Conservation (phyloP, 2,329 filamentous ascomycete species). For the Aspergillus tanneri region DNA sequence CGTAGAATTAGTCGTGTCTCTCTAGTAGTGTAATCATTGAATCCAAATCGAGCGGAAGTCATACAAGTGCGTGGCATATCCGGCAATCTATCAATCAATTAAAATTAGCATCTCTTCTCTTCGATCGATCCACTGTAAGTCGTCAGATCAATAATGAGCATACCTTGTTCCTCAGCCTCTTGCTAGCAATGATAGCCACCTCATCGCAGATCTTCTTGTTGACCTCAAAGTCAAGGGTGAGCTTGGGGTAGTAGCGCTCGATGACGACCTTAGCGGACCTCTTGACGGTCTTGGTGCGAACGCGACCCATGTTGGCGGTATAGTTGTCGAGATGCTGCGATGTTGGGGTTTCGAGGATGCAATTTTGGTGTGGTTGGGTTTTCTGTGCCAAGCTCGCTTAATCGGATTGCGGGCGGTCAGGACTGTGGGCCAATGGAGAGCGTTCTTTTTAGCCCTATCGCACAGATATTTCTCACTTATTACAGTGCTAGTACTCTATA, state of each 20-base stretch:
- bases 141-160: constrained; percentile 17
- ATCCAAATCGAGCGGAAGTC: not conserved
- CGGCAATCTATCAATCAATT: constrained; percentile 68
- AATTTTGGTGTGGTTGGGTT: constrained; percentile 7
- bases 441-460: not conserved
- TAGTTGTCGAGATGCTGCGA: constrained; percentile 1
- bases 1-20: not conserved
- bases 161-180: constrained; percentile 99
- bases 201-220: constrained; percentile 99
- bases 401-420: not conserved
- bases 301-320: constrained; percentile 50
- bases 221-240: constrained; percentile 99
- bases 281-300: constrained; percentile 65
- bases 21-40: not conserved
- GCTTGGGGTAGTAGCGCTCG: constrained; percentile 95
- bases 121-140: not conserved
- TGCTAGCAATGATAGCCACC: constrained; percentile 98
- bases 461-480: not conserved
- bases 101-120: constrained; percentile 1
- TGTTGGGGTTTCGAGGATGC: not conserved
- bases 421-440: not conserved
- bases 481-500: too few species aligned
- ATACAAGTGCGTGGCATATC: constrained; percentile 86
- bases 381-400: constrained; percentile 5
- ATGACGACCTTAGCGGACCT: constrained; percentile 99